phyloP scores from a whole-genome alignment of 1,284 basidiomycete species.

The Cutaneotrichosporon spelunceum region DNA sequence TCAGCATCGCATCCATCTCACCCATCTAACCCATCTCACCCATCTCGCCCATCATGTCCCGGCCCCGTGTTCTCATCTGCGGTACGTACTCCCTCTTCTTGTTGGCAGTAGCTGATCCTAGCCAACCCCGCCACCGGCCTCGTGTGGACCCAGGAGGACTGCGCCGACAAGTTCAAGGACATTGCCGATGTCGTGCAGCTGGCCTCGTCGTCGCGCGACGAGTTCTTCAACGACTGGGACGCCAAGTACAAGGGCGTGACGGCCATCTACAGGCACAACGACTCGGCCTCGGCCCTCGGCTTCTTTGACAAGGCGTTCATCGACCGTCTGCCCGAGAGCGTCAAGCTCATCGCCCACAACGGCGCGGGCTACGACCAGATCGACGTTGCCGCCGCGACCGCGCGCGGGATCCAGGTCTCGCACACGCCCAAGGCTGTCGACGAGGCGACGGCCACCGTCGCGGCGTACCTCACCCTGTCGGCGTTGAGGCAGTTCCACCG shows the following conservation, averaged over 20 bases:
- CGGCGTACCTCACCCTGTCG: conserved; percentile 77
- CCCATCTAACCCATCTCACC: not conserved
- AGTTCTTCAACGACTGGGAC: conserved; percentile 65
- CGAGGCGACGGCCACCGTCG: conserved; percentile 86
- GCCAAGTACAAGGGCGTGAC: conserved; percentile 71
- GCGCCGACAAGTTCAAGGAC: conserved; percentile 61
- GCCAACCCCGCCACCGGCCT: conserved; percentile 54
- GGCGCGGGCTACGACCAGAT: conserved; percentile 90
- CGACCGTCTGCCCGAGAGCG: conserved; percentile 60
- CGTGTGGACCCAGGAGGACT: conserved; percentile 75
- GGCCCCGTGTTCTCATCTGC: conserved; percentile 51
- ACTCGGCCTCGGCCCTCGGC: conserved; percentile 57
- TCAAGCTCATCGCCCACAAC: conserved; percentile 86
- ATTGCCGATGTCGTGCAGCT: conserved; percentile 69
- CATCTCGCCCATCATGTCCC: conserved; percentile 27
- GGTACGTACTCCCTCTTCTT: conserved; percentile 37
- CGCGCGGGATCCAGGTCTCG: conserved; percentile 74
- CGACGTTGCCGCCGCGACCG: conserved; percentile 69
- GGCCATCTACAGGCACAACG: conserved; percentile 69
- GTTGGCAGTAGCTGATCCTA: conserved; percentile 5
- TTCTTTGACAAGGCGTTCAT: conserved; percentile 76
- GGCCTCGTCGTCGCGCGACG: conserved; percentile 63
- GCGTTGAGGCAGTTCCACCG: conserved; percentile 73
- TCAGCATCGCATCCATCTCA: not conserved
- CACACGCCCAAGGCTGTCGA: conserved; percentile 90